phyloP scores from a whole-genome alignment of 495 filamentous ascomycete genomes.

The Neurospora pannonica region DNA sequence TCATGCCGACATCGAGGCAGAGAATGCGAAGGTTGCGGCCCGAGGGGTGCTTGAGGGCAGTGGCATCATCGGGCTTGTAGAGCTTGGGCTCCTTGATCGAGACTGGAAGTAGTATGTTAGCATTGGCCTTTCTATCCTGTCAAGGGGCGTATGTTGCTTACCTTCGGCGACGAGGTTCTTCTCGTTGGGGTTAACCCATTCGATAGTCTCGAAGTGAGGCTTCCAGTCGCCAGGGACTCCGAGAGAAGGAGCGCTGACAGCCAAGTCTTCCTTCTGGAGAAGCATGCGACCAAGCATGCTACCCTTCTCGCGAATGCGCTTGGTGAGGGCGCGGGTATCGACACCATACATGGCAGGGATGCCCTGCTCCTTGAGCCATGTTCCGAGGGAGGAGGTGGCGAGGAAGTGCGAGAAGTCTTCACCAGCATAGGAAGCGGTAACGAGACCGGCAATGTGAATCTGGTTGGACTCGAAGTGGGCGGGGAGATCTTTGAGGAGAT shows the following conservation, averaged over 20 bases:
- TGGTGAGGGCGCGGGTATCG: constrained; percentile 88
- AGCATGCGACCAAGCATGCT: constrained; percentile 94
- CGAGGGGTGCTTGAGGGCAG: constrained; percentile 69
- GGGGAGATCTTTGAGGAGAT: constrained; percentile 71
- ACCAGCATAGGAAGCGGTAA: constrained; percentile 83
- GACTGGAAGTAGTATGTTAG: constrained; percentile 47
- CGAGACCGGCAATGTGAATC: constrained; percentile 86
- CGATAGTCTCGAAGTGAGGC: constrained; percentile 59
- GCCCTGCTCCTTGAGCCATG: constrained; percentile 92
- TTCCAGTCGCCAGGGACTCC: constrained; percentile 45
- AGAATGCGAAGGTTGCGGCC: constrained; percentile 78
- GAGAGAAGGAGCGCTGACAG: constrained; percentile 19
- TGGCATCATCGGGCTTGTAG: constrained; percentile 58
- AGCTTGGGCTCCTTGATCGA: constrained; percentile 76
- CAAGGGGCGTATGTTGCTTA: constrained; percentile 38
- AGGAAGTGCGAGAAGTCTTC: constrained; percentile 93
- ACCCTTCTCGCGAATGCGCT: constrained; percentile 84
- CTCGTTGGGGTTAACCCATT: constrained; percentile 85
- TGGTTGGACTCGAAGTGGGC: constrained; percentile 84
- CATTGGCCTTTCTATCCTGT: constrained; percentile 3
- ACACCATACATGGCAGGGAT: constrained; percentile 95
- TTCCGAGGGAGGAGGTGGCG: constrained; percentile 76
- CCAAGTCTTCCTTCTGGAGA: constrained; percentile 49
- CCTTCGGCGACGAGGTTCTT: constrained; percentile 90
- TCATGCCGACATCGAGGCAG: constrained; percentile 92